Evolutionary conservation across 495 filamentous ascomycete species (phyloP), one percentile per base, ranked within the genome.

Genomic region (Penicillium subrubescens): DNA sequence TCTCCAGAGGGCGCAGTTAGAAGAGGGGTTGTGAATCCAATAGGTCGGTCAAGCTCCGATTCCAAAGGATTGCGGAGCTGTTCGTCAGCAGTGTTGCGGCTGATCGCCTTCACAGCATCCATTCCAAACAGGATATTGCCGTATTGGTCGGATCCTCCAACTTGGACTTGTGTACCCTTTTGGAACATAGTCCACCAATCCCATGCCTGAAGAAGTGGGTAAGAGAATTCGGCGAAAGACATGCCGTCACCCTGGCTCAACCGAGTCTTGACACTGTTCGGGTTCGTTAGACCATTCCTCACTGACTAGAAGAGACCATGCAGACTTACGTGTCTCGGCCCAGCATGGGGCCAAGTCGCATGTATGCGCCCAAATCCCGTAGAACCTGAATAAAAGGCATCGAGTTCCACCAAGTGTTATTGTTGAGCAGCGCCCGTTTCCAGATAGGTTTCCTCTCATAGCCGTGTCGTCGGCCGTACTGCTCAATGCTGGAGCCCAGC

Each of bases 101-200:
- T 84, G 41, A 91, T 86, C 31, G 87, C 77, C 70, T 92, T 92
- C 65, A 98, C 80, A 3, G 90, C 85, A 43, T 97, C 91, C 72
- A 97, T 90, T 25, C 95, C 95, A 44, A 94, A 88, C 7, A 96
- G 82, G 64, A 99, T 97, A 73, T 99, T 99, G 63, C 95, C 95
- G 75, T 87, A 99, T 75, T 99, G 95, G 74, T 99, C 95, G 31
- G 92, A 90, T 48, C 95, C 95, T 57, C 95, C 95, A 46, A 99
- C 93, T 75, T 99, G 91, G 67, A 95, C 83, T 68, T 91, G 89
- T 10, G 90, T 81, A 39, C 83, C 85, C 29, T 84, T 82, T 25
- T 78, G 72, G 70, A 90, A 93, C 77, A 98, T 81, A 59, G 87
- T 75, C 90, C 90, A 97, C 89, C 93, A 99, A 75, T 99, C 95